phyloP scores from a whole-genome alignment of 2,329 filamentous ascomycete genomes.

The Ascochyta lentis region DNA sequence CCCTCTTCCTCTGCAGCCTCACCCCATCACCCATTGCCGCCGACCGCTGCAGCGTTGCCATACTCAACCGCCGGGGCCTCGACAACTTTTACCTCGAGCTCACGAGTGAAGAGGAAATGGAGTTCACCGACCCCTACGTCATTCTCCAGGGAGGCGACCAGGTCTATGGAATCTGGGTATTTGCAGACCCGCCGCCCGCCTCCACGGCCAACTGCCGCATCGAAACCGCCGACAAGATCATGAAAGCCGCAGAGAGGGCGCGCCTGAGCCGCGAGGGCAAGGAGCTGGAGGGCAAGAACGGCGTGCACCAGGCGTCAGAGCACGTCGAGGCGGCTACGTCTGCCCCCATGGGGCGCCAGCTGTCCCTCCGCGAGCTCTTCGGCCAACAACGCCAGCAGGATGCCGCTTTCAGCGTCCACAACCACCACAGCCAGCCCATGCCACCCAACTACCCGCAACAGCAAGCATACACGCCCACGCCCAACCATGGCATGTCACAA shows the following conservation, averaged over 20 bases:
- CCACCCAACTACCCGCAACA: slow-evolving; percentile 7
- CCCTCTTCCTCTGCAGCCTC: slow-evolving; percentile 82
- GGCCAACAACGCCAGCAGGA: slow-evolving; percentile 62
- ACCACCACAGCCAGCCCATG: slow-evolving; percentile 9
- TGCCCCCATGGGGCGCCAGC: slow-evolving; percentile 60
- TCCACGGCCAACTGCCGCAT: slow-evolving; percentile 61
- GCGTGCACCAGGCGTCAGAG: slow-evolving; percentile 29
- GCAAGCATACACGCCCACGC: slow-evolving; percentile 22
- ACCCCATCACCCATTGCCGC: slow-evolving; percentile 43
- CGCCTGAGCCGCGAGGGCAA: slow-evolving; percentile 54
- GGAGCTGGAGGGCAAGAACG: slow-evolving; percentile 32
- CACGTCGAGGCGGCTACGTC: slow-evolving; percentile 42
- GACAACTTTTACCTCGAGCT: slow-evolving; percentile 57
- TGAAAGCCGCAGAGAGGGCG: slow-evolving; percentile 61
- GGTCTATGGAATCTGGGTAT: slow-evolving; percentile 70
- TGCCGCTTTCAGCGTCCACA: slow-evolving; percentile 57
- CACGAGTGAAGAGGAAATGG: slow-evolving; percentile 51
- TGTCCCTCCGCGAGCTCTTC: slow-evolving; percentile 62
- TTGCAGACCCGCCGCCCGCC: slow-evolving; percentile 63
- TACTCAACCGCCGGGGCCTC: slow-evolving; percentile 57
- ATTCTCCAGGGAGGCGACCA: slow-evolving; percentile 58
- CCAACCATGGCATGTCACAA: slow-evolving; percentile 29
- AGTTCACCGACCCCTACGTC: slow-evolving; percentile 63
- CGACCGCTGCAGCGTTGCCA: slow-evolving; percentile 53
- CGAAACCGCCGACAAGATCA: slow-evolving; percentile 61